Conservation (phyloP, 768 basidiomycete species). For the Mycena maculata region DNA sequence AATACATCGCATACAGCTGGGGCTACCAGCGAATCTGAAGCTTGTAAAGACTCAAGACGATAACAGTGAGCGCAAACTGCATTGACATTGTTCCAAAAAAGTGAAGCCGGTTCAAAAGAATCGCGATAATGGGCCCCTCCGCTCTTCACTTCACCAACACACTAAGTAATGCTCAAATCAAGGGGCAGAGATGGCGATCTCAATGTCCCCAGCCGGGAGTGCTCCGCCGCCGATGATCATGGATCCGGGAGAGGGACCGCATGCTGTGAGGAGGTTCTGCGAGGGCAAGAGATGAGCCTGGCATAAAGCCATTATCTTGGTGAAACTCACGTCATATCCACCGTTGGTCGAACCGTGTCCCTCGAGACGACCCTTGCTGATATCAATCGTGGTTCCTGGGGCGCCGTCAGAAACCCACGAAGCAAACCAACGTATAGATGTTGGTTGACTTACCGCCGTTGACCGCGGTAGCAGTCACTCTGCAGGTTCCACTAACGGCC, state of each 20-base stretch:
- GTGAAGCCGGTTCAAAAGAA: neutral
- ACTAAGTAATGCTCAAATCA: neutral
- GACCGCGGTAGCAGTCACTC: conserved; percentile 37
- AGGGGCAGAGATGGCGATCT: conserved; percentile 35
- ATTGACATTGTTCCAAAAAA: too few species aligned
- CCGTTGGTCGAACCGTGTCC: conserved; percentile 38
- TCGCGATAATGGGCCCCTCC: neutral
- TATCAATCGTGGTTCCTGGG: conserved; percentile 36
- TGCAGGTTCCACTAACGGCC: conserved; percentile 36
- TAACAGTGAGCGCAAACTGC: too few species aligned
- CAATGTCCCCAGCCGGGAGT: conserved; percentile 24
- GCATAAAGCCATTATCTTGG: neutral
- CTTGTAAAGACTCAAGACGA: too few species aligned
- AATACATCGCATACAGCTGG: too few species aligned
- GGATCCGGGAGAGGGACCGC: conserved; percentile 37
- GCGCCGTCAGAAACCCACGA: neutral
- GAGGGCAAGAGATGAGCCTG: neutral
- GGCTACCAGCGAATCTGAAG: too few species aligned
- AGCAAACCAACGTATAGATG: neutral
- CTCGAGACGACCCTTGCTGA: conserved; percentile 38
- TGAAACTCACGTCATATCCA: conserved; percentile 35
- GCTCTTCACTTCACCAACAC: neutral
- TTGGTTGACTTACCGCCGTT: conserved; percentile 29
- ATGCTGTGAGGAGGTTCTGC: conserved; percentile 37
- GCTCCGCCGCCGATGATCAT: conserved; percentile 39